Conservation (phyloP, 2,329 filamentous ascomycete genomes). For the Phyllosticta citrichinensis region DNA sequence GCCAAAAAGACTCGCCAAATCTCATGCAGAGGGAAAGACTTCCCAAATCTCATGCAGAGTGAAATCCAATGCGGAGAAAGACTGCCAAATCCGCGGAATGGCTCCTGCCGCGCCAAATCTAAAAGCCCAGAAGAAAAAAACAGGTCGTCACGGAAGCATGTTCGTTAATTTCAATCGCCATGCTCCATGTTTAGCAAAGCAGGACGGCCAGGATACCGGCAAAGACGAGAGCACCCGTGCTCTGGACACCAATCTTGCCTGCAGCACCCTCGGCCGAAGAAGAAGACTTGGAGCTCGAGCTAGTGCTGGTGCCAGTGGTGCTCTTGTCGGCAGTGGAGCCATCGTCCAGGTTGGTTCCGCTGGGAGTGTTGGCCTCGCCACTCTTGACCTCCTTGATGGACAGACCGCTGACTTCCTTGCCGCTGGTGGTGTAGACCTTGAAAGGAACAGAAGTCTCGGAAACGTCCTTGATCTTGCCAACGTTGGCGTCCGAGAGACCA, state of each 20-base stretch:
- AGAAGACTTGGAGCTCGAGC: conserved; percentile 1
- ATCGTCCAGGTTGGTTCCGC: conserved; percentile 23
- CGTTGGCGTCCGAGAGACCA: conserved; percentile 56
- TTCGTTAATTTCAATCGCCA: conserved; percentile 4
- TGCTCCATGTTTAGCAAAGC: conserved; percentile 9
- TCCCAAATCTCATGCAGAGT: no score
- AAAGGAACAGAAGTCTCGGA: conserved; percentile 45
- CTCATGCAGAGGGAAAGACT: no score
- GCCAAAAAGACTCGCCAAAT: no score
- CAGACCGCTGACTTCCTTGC: conserved; percentile 52
- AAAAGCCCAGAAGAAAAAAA: conserved; percentile 2
- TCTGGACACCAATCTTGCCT: conserved; percentile 8
- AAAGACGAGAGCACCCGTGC: conserved; percentile 9
- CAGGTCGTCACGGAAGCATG: conserved; percentile 3
- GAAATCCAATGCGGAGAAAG: no score
- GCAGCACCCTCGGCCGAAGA: conserved; percentile 10
- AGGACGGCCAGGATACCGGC: conserved; percentile 8
- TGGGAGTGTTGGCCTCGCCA: conserved; percentile 46
- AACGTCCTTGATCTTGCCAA: conserved; percentile 48
- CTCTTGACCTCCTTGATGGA: conserved; percentile 45
- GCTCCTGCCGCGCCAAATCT: background rate
- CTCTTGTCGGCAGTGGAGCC: conserved; percentile 2
- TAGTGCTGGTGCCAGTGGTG: conserved; percentile 1
- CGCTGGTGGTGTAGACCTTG: conserved; percentile 47
- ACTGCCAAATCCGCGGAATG: background rate